phyloP scores from a whole-genome alignment of 345 rosid species.

The Citrus medica region DNA sequence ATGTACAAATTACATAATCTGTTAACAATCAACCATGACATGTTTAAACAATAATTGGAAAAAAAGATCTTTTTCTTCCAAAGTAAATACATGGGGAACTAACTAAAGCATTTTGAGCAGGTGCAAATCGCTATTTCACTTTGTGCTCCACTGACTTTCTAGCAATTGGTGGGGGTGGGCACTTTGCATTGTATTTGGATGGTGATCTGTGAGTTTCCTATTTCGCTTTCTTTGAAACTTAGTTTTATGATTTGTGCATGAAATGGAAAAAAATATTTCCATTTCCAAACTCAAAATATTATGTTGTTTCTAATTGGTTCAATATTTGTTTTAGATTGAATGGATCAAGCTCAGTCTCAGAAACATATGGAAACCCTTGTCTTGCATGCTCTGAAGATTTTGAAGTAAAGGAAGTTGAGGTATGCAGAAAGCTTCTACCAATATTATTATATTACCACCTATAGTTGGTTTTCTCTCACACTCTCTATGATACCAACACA shows the following conservation, averaged over 20 bases:
- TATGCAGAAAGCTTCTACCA: conserved; percentile 20
- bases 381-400: conserved; percentile 78
- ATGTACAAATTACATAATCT: not conserved
- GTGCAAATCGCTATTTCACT: conserved; percentile 89
- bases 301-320: not conserved
- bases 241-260: not conserved
- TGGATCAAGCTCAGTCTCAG: conserved; percentile 91
- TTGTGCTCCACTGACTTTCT: conserved; percentile 74
- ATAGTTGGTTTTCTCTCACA: not conserved
- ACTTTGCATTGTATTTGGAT: conserved; percentile 88
- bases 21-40: not conserved
- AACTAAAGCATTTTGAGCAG: conserved; percentile 41
- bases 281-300: not conserved
- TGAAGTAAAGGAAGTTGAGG: conserved; percentile 92
- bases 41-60: not conserved
- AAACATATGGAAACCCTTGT: conserved; percentile 91
- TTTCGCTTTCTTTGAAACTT: not conserved
- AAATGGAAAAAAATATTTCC: not conserved
- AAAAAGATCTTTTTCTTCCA: not conserved
- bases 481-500: not conserved
- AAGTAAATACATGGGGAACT: conserved; percentile 2
- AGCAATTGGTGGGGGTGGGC: conserved; percentile 95
- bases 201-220: conserved; percentile 67
- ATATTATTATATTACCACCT: too few species aligned
- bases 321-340: conserved; percentile 42